Evolutionary conservation across 2,329 filamentous ascomycete species (phyloP).

Genomic region (Sclerotiophoma versabilis): DNA sequence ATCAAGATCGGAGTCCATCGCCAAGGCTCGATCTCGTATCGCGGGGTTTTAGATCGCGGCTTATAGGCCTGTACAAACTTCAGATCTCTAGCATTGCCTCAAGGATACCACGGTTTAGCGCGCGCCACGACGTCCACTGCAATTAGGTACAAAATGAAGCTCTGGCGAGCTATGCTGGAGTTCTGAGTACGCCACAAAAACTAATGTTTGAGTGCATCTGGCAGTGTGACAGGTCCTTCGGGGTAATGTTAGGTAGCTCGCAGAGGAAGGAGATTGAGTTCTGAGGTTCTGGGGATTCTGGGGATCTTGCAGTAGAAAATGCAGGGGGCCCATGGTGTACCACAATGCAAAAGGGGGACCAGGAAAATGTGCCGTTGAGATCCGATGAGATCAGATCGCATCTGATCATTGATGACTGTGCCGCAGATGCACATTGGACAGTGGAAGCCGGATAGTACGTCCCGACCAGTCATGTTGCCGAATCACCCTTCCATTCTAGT

Average conservation of each 20-base stretch:
- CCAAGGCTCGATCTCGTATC: conserved; percentile 14
- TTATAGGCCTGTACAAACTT: not conserved
- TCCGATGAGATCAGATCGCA: not conserved
- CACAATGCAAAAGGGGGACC: not conserved
- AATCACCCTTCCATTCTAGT: not conserved
- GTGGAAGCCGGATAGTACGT: not conserved
- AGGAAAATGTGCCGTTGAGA: not conserved
- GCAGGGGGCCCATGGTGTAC: not conserved
- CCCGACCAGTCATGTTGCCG: not conserved
- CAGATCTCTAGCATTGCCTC: not conserved
- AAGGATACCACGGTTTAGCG: not conserved
- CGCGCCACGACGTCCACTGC: not conserved
- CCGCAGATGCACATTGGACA: not conserved
- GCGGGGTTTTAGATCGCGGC: not conserved
- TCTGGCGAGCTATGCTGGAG: not conserved
- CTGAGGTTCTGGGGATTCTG: not conserved
- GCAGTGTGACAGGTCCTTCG: not conserved
- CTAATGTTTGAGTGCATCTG: not conserved
- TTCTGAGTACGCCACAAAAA: not conserved
- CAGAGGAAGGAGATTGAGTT: not conserved
- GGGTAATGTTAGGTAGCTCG: not conserved
- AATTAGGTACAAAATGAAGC: not conserved
- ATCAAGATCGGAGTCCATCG: conserved; percentile 9
- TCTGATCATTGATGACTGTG: not conserved
- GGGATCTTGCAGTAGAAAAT: not conserved